Percentiles rank a stretch among this genome's conserved stretches.
phyloP scores from a whole-genome alignment of 345 rosid species.

The Hypericum perforatum region DNA sequence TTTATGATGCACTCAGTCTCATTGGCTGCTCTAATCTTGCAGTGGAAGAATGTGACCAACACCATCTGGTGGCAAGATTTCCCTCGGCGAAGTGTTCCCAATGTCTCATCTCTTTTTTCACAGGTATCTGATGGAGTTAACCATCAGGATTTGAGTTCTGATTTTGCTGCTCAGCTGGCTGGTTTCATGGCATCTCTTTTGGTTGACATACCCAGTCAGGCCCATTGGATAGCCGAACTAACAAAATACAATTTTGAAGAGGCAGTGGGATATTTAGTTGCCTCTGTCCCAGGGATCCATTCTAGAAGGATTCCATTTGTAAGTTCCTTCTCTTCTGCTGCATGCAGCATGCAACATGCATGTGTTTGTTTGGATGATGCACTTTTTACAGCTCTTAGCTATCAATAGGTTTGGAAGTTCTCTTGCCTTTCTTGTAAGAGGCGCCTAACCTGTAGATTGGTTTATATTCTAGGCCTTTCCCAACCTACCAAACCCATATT shows the following conservation, averaged over 20 bases:
- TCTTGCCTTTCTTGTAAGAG: neutral
- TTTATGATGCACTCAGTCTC: conserved; percentile 11
- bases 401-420: neutral
- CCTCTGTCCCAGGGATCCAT: conserved; percentile 85
- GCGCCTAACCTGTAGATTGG: conserved; percentile 1
- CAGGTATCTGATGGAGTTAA: conserved; percentile 26
- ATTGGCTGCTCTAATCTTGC: conserved; percentile 19
- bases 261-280: conserved; percentile 62
- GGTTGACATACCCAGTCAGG: conserved; percentile 72
- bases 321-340: conserved; percentile 20
- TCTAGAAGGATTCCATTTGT: conserved; percentile 35
- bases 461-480: conserved; percentile 24
- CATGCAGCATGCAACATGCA: neutral
- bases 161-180: conserved; percentile 83
- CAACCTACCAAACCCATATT: conserved; percentile 15
- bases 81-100: conserved; percentile 51
- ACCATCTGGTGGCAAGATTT: conserved; percentile 99
- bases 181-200: conserved; percentile 77
- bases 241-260: conserved; percentile 61
- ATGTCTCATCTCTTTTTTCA: conserved; percentile 57
- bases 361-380: neutral
- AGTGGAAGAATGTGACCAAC: conserved; percentile 91
- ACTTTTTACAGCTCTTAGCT: conserved; percentile 1
- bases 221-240: conserved; percentile 71
- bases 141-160: conserved; percentile 35